A percentile compares a stretch with the other conserved stretches of the same genome.
phyloP scores from a whole-genome alignment of 2,329 filamentous ascomycete genomes.

The Colletotrichum navitas region DNA sequence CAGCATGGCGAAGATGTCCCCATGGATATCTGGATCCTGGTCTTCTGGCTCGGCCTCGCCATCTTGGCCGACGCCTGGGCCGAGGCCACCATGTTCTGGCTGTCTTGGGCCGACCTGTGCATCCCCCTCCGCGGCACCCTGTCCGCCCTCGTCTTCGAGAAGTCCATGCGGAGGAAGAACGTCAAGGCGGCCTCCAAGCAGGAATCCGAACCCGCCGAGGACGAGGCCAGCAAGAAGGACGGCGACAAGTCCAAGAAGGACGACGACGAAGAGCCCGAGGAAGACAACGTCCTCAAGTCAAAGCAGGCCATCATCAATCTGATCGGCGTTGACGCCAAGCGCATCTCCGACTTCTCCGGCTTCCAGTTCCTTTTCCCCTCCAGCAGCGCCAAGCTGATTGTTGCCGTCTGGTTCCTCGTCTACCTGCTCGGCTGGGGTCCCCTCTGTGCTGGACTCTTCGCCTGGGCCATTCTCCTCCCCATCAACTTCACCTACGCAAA shows the following conservation, averaged over 20 bases:
- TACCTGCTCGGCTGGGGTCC: constrained; percentile 79
- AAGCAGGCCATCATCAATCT: constrained; percentile 82
- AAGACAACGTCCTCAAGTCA: constrained; percentile 55
- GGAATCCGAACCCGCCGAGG: constrained; percentile 48
- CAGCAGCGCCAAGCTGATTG: constrained; percentile 71
- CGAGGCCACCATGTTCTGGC: constrained; percentile 76
- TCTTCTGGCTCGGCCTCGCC: constrained; percentile 71
- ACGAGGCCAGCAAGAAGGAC: constrained; percentile 49
- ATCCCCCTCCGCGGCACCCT: constrained; percentile 78
- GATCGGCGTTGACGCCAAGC: constrained; percentile 80
- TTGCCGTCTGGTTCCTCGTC: constrained; percentile 76
- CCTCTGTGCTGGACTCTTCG: constrained; percentile 73
- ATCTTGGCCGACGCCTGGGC: constrained; percentile 71
- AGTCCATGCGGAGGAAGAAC: constrained; percentile 82
- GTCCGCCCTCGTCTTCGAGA: constrained; percentile 79
- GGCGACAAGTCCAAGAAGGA: constrained; percentile 49
- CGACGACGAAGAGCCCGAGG: constrained; percentile 67
- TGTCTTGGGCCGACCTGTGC: constrained; percentile 71
- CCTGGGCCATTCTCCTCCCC: constrained; percentile 74
- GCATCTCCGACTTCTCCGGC: constrained; percentile 76
- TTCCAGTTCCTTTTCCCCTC: constrained; percentile 75
- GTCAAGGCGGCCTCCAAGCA: constrained; percentile 72
- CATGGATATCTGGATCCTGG: constrained; percentile 74
- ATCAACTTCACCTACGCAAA: constrained; percentile 77
- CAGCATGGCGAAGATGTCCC: constrained; percentile 59